Evolutionary conservation across 208 protist genomes (phyloP), one percentile per base, ranked within the genome.

Genomic region (Trypanosoma scelopori): DNA sequence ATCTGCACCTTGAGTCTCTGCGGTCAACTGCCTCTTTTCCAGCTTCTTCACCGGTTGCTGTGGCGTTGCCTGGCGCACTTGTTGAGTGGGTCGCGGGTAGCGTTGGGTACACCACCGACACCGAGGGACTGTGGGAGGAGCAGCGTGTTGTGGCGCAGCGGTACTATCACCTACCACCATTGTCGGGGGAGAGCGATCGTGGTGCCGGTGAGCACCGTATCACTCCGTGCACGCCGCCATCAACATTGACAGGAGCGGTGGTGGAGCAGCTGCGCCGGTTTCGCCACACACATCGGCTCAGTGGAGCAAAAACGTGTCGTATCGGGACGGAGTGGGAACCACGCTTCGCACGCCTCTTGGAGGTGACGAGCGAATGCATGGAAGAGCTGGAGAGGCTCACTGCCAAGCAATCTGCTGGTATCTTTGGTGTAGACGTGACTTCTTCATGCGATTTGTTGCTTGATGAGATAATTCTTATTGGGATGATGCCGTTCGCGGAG

Each of bases 91-190:
- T 42, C 9, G 39, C 68, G 22, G 86, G 86, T 6, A 45, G 30
- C 20, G 81, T 93, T 16, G 81, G 83, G 37, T 84, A 84, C 69
- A 90, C 86, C 0, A 22, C 61, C 0, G 86, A 93, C 62, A 79
- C 79, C n/a, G 72, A 75, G 16, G 79, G 79, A 15, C 66, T 93
- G 20, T 78, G 75, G 62, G 71, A 62, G 30, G 86, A 93, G 67
- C 76, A 87, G 77, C 70, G 68, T 22, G 41, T 71, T 6, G 72
- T 80, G 0, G 20, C 50, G 41, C 61, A 79, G 69, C 80, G 79
- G n/a, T 74, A 79, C n/a, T 84, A 81, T 23, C 57, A 68, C 51
- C 55, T 85, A 0, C 69, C 71, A 9, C 80, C 79, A 12, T 5
- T 52, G 1, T 6, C 39, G 20, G 37, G 27, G 6, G 25, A 59